A percentile compares a stretch with the other conserved stretches of the same genome.
Conservation (phyloP, 163 green algal species). For the Scenedesmus sp. region DNA sequence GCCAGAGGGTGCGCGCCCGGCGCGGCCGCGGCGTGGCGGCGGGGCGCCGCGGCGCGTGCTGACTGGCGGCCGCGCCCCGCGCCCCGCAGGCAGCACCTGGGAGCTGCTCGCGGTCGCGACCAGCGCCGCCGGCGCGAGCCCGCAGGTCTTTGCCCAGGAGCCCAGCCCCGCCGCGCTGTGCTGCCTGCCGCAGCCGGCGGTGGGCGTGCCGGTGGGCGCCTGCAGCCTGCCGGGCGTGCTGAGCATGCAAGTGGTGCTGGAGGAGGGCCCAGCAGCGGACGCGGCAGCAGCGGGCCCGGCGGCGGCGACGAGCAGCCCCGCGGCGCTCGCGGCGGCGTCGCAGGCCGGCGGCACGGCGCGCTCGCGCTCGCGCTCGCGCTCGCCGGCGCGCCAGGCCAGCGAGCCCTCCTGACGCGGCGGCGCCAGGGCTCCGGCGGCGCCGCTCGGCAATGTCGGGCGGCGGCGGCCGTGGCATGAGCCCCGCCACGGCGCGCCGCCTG, state of each 20-base stretch:
- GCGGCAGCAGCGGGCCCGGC: neutral
- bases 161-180: neutral
- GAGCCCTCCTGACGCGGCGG: too few species aligned
- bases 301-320: too few species aligned
- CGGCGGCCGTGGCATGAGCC: slow-evolving; percentile 16
- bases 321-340: neutral
- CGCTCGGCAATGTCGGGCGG: neutral
- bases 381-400: too few species aligned
- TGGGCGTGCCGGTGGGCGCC: slow-evolving; percentile 44
- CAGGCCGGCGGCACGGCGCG: neutral
- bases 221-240: slow-evolving; percentile 44
- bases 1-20: slow-evolving; percentile 34
- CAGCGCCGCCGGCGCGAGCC: slow-evolving; percentile 45
- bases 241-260: slow-evolving; percentile 49
- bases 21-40: neutral
- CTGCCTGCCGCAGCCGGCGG: slow-evolving; percentile 46
- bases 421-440: neutral
- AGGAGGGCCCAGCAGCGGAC: slow-evolving; percentile 34
- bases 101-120: slow-evolving; percentile 58
- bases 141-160: slow-evolving; percentile 53
- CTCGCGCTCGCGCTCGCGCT: too few species aligned
- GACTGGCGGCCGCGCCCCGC: neutral
- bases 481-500: slow-evolving; percentile 1
- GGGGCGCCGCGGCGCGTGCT: neutral
- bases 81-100: slow-evolving; percentile 54